Percentiles rank a stretch among this genome's conserved stretches.
Conservation (phyloP, 2,329 filamentous ascomycete genomes). For the Calonectria pteridis region DNA sequence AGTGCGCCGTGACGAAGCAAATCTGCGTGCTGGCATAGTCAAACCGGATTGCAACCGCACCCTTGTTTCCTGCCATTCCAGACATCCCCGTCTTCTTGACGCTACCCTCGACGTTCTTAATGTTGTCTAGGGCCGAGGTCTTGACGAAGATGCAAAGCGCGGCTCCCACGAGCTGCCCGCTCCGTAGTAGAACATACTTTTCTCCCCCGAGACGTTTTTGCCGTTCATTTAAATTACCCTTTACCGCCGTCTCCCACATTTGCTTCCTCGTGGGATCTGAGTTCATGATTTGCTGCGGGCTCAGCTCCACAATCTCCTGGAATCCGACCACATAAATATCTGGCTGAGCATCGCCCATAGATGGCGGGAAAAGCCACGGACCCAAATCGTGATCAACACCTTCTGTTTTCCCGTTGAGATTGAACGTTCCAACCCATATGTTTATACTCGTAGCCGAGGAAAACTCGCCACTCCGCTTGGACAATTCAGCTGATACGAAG, state of each 20-base stretch:
- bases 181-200: conserved; percentile 89
- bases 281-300: conserved; percentile 98
- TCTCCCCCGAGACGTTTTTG: conserved; percentile 75
- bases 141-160: conserved; percentile 93
- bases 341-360: conserved; percentile 72
- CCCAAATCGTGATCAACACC: conserved; percentile 85
- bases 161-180: conserved; percentile 94
- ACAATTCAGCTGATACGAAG: conserved; percentile 83
- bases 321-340: conserved; percentile 93
- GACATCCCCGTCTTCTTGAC: conserved; percentile 96
- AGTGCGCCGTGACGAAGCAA: conserved; percentile 95
- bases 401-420: conserved; percentile 88
- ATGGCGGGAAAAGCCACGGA: conserved; percentile 82
- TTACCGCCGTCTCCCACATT: conserved; percentile 87
- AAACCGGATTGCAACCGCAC: conserved; percentile 94
- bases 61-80: conserved; percentile 98
- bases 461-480: conserved; percentile 76
- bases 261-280: conserved; percentile 90
- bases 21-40: conserved; percentile 94
- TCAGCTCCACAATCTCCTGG: conserved; percentile 98
- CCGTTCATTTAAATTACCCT: conserved; percentile 79
- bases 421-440: conserved; percentile 92
- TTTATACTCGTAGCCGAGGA: conserved; percentile 80
- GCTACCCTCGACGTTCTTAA: conserved; percentile 97
- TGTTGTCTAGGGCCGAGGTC: conserved; percentile 78